These are phyloP conservation scores for Leucosporidium yakuticum DNA, from an alignment of 768 basidiomycete genomes.

Conservation along the genomic window DNA sequence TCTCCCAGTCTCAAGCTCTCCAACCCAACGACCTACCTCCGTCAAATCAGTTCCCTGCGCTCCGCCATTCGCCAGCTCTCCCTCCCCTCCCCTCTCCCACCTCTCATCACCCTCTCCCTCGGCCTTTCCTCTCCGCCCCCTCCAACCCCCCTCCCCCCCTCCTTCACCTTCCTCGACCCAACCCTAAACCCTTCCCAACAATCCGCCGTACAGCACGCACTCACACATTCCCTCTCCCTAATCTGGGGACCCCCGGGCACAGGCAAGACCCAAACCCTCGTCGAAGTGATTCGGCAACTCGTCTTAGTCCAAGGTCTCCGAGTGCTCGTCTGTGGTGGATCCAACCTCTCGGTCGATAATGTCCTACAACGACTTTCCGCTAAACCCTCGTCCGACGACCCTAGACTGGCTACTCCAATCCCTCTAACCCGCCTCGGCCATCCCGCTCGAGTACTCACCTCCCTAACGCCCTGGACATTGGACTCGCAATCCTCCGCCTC, in stretches of 20 bases:
- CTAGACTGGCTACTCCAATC: constrained; percentile 2
- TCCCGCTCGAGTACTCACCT: constrained; percentile 80
- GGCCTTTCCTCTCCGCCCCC: constrained; percentile 50
- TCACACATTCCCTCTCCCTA: constrained; percentile 69
- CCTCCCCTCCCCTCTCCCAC: constrained; percentile 1
- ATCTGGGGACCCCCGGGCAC: constrained; percentile 94
- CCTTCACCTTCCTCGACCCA: constrained; percentile 64
- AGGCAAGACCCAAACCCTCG: constrained; percentile 91
- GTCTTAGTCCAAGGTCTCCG: constrained; percentile 45
- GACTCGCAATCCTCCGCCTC: constrained; percentile 45
- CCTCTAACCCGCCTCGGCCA: constrained; percentile 83
- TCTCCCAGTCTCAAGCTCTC: constrained; percentile 64
- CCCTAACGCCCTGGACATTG: constrained; percentile 45
- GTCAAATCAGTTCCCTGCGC: constrained; percentile 67
- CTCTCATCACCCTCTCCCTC: constrained; percentile 61
- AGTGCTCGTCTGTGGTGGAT: constrained; percentile 84
- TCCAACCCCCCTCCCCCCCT: constrained; percentile 38
- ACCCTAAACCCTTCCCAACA: constrained; percentile 77
- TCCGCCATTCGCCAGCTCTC: constrained; percentile 3
- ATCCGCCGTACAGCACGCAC: constrained; percentile 72
- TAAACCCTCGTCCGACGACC: constrained; percentile 27
- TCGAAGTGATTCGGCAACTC: constrained; percentile 85
- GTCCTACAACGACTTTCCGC: constrained; percentile 69
- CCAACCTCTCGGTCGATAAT: constrained; percentile 93
- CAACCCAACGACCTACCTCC: constrained; percentile 84